A percentile compares a stretch with the other conserved stretches of the same genome.
Conservation (phyloP, 1,284 basidiomycete species). For the Ceratobasidium sp. region DNA sequence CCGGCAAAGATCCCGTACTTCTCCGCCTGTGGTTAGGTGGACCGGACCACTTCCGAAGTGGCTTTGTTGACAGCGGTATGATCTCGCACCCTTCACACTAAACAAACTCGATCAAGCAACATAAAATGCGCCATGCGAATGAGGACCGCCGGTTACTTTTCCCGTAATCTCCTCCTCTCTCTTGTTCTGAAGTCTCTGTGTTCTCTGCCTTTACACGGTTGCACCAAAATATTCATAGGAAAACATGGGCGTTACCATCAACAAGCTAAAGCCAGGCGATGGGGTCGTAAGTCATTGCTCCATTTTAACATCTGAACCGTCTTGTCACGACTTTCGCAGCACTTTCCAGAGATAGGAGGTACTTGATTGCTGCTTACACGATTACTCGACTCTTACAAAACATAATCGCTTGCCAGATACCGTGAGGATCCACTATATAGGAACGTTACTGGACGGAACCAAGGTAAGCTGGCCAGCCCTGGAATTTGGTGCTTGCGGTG, state of each 20-base stretch:
- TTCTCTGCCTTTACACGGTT: constrained; percentile 6
- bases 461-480: constrained; percentile 50
- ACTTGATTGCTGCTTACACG: constrained; percentile 54
- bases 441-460: constrained; percentile 71
- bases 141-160: neutral
- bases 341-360: constrained; percentile 68
- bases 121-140: constrained; percentile 8
- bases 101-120: neutral
- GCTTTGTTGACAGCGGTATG: constrained; percentile 15
- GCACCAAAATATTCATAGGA: neutral
- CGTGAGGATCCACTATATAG: constrained; percentile 80
- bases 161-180: constrained; percentile 22
- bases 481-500: neutral
- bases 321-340: constrained; percentile 47
- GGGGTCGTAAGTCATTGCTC: constrained; percentile 53
- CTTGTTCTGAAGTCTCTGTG: neutral
- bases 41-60: constrained; percentile 38
- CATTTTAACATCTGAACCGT: neutral
- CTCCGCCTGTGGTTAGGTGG: constrained; percentile 26
- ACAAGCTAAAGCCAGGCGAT: constrained; percentile 62
- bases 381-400: constrained; percentile 47
- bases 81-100: constrained; percentile 12
- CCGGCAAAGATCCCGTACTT: constrained; percentile 29
- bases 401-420: constrained; percentile 58
- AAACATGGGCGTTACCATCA: constrained; percentile 63